A percentile compares a stretch with the other conserved stretches of the same genome.
Conservation (phyloP, 176 grass and related monocot genomes). For the Avena sativa region DNA sequence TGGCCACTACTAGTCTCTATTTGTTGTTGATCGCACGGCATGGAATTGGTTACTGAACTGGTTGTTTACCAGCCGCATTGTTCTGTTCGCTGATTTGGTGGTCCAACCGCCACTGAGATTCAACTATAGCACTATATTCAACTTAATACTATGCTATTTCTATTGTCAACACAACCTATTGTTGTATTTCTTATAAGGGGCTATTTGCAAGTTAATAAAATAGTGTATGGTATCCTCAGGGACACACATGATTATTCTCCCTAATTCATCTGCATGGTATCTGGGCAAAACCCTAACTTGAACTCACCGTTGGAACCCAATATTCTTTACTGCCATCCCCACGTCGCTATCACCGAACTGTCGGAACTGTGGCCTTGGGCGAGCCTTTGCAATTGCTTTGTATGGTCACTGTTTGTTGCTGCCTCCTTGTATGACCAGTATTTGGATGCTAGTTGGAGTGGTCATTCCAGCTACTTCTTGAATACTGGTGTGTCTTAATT, state of each 20-base stretch:
- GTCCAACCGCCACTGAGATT: neutral
- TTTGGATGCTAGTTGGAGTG: neutral
- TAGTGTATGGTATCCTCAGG: neutral
- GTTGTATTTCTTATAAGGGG: neutral
- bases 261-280: neutral
- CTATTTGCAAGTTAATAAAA: constrained; percentile 18
- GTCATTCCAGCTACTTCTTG: neutral
- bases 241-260: neutral
- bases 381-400: neutral
- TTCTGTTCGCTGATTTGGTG: constrained; percentile 1
- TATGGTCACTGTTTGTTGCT: neutral
- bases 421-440: neutral
- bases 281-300: neutral
- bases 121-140: constrained; percentile 16
- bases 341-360: neutral
- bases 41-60: neutral
- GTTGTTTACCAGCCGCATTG: neutral
- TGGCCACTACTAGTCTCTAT: neutral
- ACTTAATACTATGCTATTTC: constrained; percentile 7
- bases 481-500: neutral
- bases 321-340: neutral
- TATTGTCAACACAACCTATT: neutral
- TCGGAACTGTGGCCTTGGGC: neutral
- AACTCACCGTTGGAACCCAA: neutral
- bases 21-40: neutral